Percentiles rank a stretch among this genome's conserved stretches.
These are phyloP conservation scores for Breynia disticha DNA, from an alignment of 441 rosid species.

Conservation along the genomic window DNA sequence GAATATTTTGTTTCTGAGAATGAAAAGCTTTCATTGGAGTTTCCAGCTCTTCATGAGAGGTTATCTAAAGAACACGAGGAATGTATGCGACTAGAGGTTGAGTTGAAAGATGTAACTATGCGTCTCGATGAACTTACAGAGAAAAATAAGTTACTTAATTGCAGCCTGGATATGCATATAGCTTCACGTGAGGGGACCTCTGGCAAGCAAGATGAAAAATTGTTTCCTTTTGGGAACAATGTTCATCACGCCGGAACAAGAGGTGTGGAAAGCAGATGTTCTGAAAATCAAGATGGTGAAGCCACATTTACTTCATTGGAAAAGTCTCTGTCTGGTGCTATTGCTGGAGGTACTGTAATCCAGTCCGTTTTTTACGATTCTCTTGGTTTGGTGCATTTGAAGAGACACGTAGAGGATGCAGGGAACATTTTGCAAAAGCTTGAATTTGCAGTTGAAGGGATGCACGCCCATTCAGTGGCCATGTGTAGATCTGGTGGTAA, in stretches of 20 bases:
- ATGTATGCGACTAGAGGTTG: slow-evolving; percentile 32
- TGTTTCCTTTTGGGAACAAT: slow-evolving; percentile 20
- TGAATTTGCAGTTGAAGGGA: slow-evolving; percentile 51
- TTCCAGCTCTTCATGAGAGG: slow-evolving; percentile 47
- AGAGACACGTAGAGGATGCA: slow-evolving; percentile 49
- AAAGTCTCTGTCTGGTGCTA: slow-evolving; percentile 11
- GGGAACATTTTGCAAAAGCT: slow-evolving; percentile 47
- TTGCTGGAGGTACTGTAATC: slow-evolving; percentile 9
- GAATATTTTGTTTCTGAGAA: slow-evolving; percentile 25
- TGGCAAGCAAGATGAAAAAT: slow-evolving; percentile 21
- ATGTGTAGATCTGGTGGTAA: slow-evolving; percentile 35
- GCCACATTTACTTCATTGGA: slow-evolving; percentile 14
- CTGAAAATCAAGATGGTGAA: slow-evolving; percentile 20
- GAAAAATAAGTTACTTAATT: slow-evolving; percentile 42
- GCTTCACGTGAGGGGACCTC: slow-evolving; percentile 33
- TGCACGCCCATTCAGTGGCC: slow-evolving; percentile 28
- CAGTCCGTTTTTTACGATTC: slow-evolving; percentile 30
- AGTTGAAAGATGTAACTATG: slow-evolving; percentile 34
- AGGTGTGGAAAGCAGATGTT: slow-evolving; percentile 17
- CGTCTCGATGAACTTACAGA: slow-evolving; percentile 44
- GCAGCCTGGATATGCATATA: slow-evolving; percentile 35
- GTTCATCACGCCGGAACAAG: slow-evolving; percentile 21
- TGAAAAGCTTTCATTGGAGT: slow-evolving; percentile 50
- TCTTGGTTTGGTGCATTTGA: slow-evolving; percentile 37
- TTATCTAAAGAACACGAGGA: slow-evolving; percentile 38